Evolutionary conservation across 768 basidiomycete species (phyloP).

Genomic region (Calocybe gangraenosa): DNA sequence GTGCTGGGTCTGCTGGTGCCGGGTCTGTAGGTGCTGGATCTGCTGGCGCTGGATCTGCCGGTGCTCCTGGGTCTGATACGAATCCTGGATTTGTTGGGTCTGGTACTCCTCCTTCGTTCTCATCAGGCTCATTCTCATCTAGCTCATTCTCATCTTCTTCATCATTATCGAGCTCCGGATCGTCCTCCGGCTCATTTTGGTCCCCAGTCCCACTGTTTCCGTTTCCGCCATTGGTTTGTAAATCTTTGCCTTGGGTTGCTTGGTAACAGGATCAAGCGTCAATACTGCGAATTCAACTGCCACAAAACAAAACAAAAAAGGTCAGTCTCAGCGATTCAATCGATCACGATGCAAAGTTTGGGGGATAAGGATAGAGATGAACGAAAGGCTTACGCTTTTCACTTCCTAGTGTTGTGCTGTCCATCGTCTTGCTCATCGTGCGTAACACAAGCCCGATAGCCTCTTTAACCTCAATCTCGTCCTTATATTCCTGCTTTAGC

Average conservation of each 20-base stretch:
- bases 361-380: no score
- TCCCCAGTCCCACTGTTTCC: background rate
- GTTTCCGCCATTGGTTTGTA: no score
- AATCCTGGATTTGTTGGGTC: no score
- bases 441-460: constrained; percentile 88
- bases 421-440: constrained; percentile 99
- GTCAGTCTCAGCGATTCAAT: no score
- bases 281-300: constrained; percentile 95
- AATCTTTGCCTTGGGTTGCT: constrained; percentile 56
- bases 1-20: no score
- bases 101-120: background rate
- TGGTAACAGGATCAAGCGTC: constrained; percentile 73
- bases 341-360: no score
- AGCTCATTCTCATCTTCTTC: background rate
- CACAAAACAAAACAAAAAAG: background rate
- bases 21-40: no score
- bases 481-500: constrained; percentile 98
- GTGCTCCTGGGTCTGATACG: no score
- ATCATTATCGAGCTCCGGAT: background rate
- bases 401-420: constrained; percentile 92
- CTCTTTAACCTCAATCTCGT: constrained; percentile 86
- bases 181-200: background rate
- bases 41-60: no score
- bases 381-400: constrained; percentile 76
- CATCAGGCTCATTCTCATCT: background rate